A percentile compares a stretch with the other conserved stretches of the same genome.
Conservation (phyloP, 2,329 filamentous ascomycete genomes). For the Aureobasidium sp. region DNA sequence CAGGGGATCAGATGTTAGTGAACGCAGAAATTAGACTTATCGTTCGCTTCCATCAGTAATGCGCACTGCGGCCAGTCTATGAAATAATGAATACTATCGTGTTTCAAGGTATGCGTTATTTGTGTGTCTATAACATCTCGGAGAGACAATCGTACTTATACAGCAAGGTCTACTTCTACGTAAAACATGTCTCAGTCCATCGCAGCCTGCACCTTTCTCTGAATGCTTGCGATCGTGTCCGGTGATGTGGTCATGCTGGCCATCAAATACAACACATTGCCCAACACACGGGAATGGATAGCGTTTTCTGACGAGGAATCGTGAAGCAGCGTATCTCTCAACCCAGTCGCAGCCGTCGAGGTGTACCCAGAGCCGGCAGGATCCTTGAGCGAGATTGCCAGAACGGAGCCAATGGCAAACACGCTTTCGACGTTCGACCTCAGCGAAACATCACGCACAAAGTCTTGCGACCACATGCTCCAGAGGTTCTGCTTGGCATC, state of each 20-base stretch:
- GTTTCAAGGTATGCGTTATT: neutral
- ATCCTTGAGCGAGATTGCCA: constrained; percentile 57
- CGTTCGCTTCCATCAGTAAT: neutral
- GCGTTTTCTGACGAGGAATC: constrained; percentile 31
- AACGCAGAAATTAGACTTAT: neutral
- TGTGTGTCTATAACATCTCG: neutral
- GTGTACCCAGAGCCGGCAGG: constrained; percentile 45
- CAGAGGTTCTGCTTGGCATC: constrained; percentile 38
- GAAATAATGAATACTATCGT: neutral
- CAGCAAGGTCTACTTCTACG: neutral
- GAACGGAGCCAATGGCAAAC: constrained; percentile 67
- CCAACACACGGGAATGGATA: constrained; percentile 54
- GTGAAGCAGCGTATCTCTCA: constrained; percentile 45
- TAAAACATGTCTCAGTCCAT: constrained; percentile 18
- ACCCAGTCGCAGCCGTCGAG: constrained; percentile 47
- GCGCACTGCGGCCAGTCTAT: neutral
- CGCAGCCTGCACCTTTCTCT: constrained; percentile 34
- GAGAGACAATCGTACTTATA: neutral
- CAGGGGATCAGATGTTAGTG: constrained; percentile 35
- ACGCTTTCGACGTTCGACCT: constrained; percentile 53
- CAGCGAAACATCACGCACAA: constrained; percentile 55
- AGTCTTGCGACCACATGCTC: constrained; percentile 62
- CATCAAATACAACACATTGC: constrained; percentile 57
- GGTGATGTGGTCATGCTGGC: constrained; percentile 45
- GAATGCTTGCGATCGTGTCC: constrained; percentile 36